A percentile compares a stretch with the other conserved stretches of the same genome.
Conservation (phyloP, 495 filamentous ascomycete genomes). For the Tricharina praecox region DNA sequence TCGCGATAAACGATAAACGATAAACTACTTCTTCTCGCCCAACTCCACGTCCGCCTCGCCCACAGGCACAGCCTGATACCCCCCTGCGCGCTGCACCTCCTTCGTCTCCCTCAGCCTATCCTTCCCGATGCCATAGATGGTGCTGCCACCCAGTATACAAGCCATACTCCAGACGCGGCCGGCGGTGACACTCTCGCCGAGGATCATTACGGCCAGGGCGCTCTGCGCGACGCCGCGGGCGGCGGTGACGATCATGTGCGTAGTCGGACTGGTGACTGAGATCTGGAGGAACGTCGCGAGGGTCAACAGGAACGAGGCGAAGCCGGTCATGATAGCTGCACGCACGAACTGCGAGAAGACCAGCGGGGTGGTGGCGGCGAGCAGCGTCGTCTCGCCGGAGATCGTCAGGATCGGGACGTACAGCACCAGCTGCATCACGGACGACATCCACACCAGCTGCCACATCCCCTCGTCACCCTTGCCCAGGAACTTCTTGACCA, state of each 20-base stretch:
- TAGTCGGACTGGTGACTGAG: constrained; percentile 19
- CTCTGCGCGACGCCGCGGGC: constrained; percentile 17
- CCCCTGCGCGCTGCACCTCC: neutral
- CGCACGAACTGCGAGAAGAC: constrained; percentile 4
- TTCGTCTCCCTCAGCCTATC: constrained; percentile 4
- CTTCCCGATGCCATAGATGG: constrained; percentile 10
- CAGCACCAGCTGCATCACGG: constrained; percentile 12
- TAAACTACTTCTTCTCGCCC: constrained; percentile 5
- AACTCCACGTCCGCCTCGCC: constrained; percentile 7
- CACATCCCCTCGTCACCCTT: constrained; percentile 19
- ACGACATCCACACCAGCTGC: constrained; percentile 21
- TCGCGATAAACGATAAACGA: neutral
- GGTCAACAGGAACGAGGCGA: constrained; percentile 15
- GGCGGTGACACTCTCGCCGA: constrained; percentile 11
- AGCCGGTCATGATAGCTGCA: constrained; percentile 8
- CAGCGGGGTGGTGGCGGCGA: neutral
- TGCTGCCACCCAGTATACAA: constrained; percentile 14
- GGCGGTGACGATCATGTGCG: constrained; percentile 21
- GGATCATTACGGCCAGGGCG: constrained; percentile 11
- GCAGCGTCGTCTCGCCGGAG: constrained; percentile 2
- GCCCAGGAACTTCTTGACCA: constrained; percentile 16
- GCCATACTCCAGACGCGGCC: constrained; percentile 12
- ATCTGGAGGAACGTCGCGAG: constrained; percentile 22
- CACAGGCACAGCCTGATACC: constrained; percentile 1
- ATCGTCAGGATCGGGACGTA: constrained; percentile 10